A percentile compares a stretch with the other conserved stretches of the same genome.
These are phyloP conservation scores for Yamadazyma philogaea DNA, from an alignment of 805 yeast genomes.

Conservation along the genomic window DNA sequence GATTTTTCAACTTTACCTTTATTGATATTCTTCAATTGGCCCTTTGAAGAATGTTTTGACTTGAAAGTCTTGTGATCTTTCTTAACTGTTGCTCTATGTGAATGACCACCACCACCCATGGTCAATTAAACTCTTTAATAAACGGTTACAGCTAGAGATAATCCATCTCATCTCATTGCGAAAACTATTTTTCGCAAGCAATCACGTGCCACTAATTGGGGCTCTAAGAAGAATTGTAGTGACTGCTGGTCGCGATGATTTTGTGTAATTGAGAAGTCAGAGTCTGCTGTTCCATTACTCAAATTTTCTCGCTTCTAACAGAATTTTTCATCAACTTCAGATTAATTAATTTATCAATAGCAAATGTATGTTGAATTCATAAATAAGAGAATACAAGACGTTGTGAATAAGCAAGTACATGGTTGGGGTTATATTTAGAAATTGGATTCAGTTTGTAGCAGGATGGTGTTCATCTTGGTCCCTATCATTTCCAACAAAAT, in stretches of 20 bases:
- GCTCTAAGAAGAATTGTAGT: constrained; percentile 3
- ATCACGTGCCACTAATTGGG: constrained; percentile 15
- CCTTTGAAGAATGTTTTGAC: constrained; percentile 85
- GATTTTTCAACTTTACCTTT: constrained; percentile 86
- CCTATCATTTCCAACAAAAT: no score
- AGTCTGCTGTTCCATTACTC: constrained; percentile 10
- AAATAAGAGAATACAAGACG: background rate
- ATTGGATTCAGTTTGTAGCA: no score
- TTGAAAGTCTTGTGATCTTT: constrained; percentile 88
- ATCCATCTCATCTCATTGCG: constrained; percentile 14
- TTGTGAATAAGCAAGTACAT: background rate
- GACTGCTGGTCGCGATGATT: constrained; percentile 7
- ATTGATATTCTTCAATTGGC: constrained; percentile 71
- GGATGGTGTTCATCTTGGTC: no score
- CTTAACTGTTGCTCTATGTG: constrained; percentile 82
- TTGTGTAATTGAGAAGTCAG: constrained; percentile 15
- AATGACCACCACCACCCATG: constrained; percentile 37
- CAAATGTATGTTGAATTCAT: constrained; percentile 12
- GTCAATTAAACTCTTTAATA: background rate
- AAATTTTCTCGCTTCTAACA: constrained; percentile 12
- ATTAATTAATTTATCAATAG: constrained; percentile 9
- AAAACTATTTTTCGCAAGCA: constrained; percentile 7
- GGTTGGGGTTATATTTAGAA: no score
- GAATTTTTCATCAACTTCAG: constrained; percentile 12
- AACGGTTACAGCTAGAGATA: background rate